Base-by-base conservation (phyloP, 192 early-diverging fungal species). In the Coemansia pectinata region DNA sequence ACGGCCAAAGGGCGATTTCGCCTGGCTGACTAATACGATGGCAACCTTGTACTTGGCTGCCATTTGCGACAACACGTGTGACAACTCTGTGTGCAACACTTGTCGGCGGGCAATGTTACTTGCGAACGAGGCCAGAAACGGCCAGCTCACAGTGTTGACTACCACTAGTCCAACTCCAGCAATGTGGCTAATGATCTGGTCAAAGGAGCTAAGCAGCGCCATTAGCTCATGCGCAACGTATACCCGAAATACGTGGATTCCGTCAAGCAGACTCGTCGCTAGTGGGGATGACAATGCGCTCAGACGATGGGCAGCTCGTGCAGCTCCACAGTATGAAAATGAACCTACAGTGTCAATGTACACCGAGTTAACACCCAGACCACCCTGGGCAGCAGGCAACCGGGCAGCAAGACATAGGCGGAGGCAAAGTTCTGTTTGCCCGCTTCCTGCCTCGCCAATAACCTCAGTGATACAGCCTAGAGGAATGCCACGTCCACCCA, bases 131-230 rank as follows among this genome's bases (percentile, higher is more conserved):
- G 65, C 77, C 42, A 78, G 31, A 53, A 73, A 73, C 42, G 77
- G 77, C 77, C 77, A 78, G 71, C 71, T 78, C 44, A 78, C 58
- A 1, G 67, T 72, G 42, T 78, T 73, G 41, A 78, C 27, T 4
- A 70, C 64, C 39, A 78, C 59, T 27, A 78, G 34, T 5, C 77
- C 71, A 21, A 72, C 14, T 17, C 31, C 38, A 50, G 59, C 41
- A 62, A n/a, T 44, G 33, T 14, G 17, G 48, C 42, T 15, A n/a
- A 23, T 41, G 14, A 78, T 50, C 25, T 63, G 31, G 17, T 71
- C 71, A 44, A 79, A 71, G 41, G 60, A 52, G 12, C 15, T 21
- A 34, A 79, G 47, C 33, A 79, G 40, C 0, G 77, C 67, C 8
- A 73, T 40, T 23, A 79, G 53, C 68, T 79, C 77, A 25, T 78